Base-by-base conservation (phyloP, 257 asterid genomes). In the Solanum virginianum region DNA sequence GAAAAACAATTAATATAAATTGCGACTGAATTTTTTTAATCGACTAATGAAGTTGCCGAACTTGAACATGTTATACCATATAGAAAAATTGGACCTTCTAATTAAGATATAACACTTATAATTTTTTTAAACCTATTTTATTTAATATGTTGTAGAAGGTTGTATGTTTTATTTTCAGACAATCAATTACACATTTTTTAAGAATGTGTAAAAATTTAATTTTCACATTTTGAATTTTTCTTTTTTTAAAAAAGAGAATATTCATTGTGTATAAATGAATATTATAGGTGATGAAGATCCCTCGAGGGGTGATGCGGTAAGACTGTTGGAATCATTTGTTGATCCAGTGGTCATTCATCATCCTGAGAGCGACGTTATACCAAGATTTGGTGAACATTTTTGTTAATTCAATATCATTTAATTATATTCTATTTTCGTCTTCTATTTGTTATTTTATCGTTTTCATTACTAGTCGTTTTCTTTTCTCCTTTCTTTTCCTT, bases 311-410 rank as follows among this genome's bases (percentile, higher is more conserved):
- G 36, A 83, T 66, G 88, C 86, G 24, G 15, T 54, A 1, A 49
- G 60, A 10, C 86, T 86, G 14, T 36, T 86, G 49, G 80, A 74
- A 74, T 86, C 86, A 60, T 86, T 18, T 60, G 51, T 72, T 55
- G 86, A 82, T 36, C 88, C 86, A 39, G 20, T 82, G 16, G 85
- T 83, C 17, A 83, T 86, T 72, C 88, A 83, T 74, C 88, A 86
- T 83, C 88, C 88, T 14, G 74, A 13, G 53, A 84, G 84, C 29
- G 80, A 85, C 87, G 79, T 77, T 16, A 79, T 85, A 24, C 87
- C 87, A 24, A 62, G 80, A 60, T 75, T 85, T 26, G 87, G 87
- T 85, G 63, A 59, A 72, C 17, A 6, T 1, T n/a, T 24, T 84
- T 47, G 59, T 55, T 32, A 68, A 32, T 10, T 47, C 7, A 7